phyloP scores from a whole-genome alignment of 441 rosid genomes.

The Pelargonium fulgidum region DNA sequence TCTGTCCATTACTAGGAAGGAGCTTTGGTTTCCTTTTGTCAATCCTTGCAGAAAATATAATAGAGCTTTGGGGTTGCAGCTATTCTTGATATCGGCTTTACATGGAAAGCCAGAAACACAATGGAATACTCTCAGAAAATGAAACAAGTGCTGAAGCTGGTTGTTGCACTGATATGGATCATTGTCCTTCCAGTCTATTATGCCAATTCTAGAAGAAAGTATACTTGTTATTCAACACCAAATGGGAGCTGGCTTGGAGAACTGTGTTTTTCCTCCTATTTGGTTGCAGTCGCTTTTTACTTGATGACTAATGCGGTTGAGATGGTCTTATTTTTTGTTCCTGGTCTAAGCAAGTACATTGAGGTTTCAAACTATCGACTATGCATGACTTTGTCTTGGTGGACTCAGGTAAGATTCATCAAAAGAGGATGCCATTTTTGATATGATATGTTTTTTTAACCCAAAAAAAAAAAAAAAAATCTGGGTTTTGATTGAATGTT shows the following conservation, averaged over 20 bases:
- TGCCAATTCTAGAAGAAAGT: conserved; percentile 69
- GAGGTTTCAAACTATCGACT: conserved; percentile 68
- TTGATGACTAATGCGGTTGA: conserved; percentile 63
- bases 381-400: conserved; percentile 57
- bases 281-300: conserved; percentile 79
- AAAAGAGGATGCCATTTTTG: conserved; percentile 11
- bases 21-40: background rate
- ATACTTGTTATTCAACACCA: conserved; percentile 64
- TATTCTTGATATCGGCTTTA: conserved; percentile 71
- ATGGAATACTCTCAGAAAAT: conserved; percentile 57
- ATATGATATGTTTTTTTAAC: background rate
- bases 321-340: conserved; percentile 83
- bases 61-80: conserved; percentile 46
- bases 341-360: conserved; percentile 69
- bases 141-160: conserved; percentile 66
- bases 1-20: background rate
- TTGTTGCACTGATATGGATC: conserved; percentile 68
- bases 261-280: conserved; percentile 75
- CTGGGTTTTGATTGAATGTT: background rate
- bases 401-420: conserved; percentile 64
- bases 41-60: conserved; percentile 8
- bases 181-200: conserved; percentile 72
- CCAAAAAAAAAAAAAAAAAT: background rate
- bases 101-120: conserved; percentile 73
- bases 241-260: conserved; percentile 73